Base-by-base conservation (phyloP, 805 yeast species). In the Ascoidea tarda region DNA sequence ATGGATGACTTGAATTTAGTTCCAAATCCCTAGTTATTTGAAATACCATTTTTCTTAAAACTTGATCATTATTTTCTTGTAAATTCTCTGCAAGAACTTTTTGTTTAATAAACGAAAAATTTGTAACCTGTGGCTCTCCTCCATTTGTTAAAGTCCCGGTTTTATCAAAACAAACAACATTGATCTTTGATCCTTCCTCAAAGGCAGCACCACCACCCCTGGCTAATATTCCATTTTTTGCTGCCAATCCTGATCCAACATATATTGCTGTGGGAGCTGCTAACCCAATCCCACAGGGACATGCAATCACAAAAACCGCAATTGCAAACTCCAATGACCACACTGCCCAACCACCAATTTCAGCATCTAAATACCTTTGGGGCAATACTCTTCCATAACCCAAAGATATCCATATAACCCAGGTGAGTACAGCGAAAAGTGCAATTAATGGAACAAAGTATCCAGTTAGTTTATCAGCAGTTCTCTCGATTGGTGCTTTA, bases 251-350 rank as follows among this genome's bases (percentile, higher is more conserved):
- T 16, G 87, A 72, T 2, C 93, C 93, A 10, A 85, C 88, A 68
- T 82, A 84, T 46, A 85, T 63, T 0, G 93, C 91, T 1, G 91
- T 84, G 1, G 93, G 93, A 1, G 91, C 93, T 31, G 93, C 93
- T 28, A 85, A 69, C 1, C 91, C 93, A 58, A 85, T 77, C 1
- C 91, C 95, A 69, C 93, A 85, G 1, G 95, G 95, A 62, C 95
- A 85, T 0, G 91, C 91, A 50, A 85, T 78, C 1, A 85, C 91
- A 66, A 85, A 84, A 1, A 86, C 91, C 0, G 90, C 78, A 57
- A 85, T 82, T 1, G 89, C 78, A 65, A 85, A 85, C 58, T 84
- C 82, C 53, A 85, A 69, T 0, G 90, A 81, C 89, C 91, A 85
- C 10, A 84, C 76, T 0, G 76, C 69, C 88, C 90, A 84, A 0